These are phyloP conservation scores for Halophytophthora polymorphica DNA, from an alignment of 352 stramenopile genomes.

Conservation along the genomic window DNA sequence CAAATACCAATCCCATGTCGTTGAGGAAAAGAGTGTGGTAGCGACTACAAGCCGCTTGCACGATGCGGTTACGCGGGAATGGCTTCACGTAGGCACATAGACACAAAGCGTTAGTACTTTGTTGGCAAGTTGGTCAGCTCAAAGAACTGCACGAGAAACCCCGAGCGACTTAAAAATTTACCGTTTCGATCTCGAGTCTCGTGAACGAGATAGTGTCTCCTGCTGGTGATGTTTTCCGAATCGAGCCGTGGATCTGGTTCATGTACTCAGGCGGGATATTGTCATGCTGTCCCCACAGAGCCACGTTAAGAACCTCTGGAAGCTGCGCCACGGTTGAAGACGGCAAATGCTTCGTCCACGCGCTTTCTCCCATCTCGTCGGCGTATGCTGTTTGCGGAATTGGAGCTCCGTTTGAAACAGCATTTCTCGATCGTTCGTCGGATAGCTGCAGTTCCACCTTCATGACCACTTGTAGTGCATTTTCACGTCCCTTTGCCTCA, in stretches of 20 bases:
- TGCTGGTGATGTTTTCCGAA: neutral
- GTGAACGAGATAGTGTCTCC: slow-evolving; percentile 9
- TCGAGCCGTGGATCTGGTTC: neutral
- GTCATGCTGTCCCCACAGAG: slow-evolving; percentile 14
- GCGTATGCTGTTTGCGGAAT: neutral
- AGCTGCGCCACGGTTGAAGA: slow-evolving; percentile 1
- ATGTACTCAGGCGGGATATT: slow-evolving; percentile 4
- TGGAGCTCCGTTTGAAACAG: neutral
- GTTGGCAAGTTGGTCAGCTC: neutral
- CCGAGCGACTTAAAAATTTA: slow-evolving; percentile 20
- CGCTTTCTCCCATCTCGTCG: neutral
- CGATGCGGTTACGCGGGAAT: slow-evolving; percentile 55
- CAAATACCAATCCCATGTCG: slow-evolving; percentile 63
- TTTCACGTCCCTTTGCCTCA: neutral
- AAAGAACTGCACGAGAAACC: neutral
- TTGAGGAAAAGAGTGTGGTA: slow-evolving; percentile 64
- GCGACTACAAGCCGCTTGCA: slow-evolving; percentile 54
- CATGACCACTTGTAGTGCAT: slow-evolving; percentile 9
- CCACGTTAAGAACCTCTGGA: slow-evolving; percentile 14
- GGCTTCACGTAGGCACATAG: slow-evolving; percentile 18
- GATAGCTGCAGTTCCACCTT: slow-evolving; percentile 1
- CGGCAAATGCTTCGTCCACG: neutral
- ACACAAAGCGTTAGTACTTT: neutral
- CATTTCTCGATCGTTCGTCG: neutral
- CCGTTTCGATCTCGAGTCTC: slow-evolving; percentile 31